Base-by-base conservation (phyloP, 768 basidiomycete species). In the Lactarius indigo region DNA sequence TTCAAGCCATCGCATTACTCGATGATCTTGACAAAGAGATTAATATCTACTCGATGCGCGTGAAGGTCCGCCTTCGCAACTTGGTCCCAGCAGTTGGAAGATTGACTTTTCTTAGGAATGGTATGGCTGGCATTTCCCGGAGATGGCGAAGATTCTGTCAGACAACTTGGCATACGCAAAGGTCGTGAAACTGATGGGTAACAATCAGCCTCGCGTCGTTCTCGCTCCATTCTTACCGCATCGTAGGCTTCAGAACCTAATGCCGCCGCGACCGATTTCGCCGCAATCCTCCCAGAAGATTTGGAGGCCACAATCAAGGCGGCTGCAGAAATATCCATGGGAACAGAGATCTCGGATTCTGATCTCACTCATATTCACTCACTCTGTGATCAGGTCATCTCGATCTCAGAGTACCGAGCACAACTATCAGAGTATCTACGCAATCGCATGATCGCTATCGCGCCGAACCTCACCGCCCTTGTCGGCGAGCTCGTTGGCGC, bases 101-200 rank as follows among this genome's bases (percentile, higher is more conserved):
- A 5, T 63, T 56, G 20, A 37, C 15, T n/a, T 8, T 58, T 33
- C 50, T n/a, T 72, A 97, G 96, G 97, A 99, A 85, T 99, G 97
- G 97, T 99, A 99, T 73, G 97, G 97, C 42, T 99, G 97, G 97
- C 97, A 99, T 81, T 99, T 99, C 85, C 97, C 97, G 5, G 97
- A 99, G 79, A 92, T 99, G 90, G 91, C 90, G 66, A 98, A 98
- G 81, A 98, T 99, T 76, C 91, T 99, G 71, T 87, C 89, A 66
- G 97, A 99, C 82, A 99, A 97, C 79, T 80, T 96, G 66, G 96
- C 96, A 23, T 98, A 98, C 76, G 96, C 97, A 67, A 97, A 94
- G 80, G 90, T 91, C 65, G 87, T 99, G 72, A 90, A 89, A 64
- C 78, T 84, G 39, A 96, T 99, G 96, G 97, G 92, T 87, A 75